Evolutionary conservation across 2,329 filamentous ascomycete species (phyloP).

Genomic region (Colletotrichum tropicicola): DNA sequence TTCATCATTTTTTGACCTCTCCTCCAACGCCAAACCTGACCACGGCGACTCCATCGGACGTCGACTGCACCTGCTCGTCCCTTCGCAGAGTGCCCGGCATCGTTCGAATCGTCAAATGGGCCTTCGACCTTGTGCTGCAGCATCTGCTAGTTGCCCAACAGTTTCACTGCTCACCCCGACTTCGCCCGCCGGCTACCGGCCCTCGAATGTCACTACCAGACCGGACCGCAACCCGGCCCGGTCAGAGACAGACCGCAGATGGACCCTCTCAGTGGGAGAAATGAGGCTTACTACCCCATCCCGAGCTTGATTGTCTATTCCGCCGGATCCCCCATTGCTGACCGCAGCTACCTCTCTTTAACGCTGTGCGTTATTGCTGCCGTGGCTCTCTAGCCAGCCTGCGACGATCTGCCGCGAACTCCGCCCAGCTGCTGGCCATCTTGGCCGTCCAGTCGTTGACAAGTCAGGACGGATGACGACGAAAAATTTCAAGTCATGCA

Average conservation of each 20-base stretch:
- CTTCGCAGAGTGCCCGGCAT: neutral
- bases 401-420: neutral
- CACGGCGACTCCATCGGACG: neutral
- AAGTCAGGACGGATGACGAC: neutral
- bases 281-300: neutral
- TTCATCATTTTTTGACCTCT: neutral
- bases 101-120: neutral
- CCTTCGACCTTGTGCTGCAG: neutral
- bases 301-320: neutral
- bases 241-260: neutral
- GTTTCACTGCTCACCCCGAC: neutral
- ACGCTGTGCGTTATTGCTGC: neutral
- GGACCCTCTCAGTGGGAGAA: neutral
- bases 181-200: neutral
- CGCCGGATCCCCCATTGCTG: neutral
- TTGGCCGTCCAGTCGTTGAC: neutral
- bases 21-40: neutral
- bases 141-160: neutral
- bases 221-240: neutral
- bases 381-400: neutral
- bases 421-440: neutral
- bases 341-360: neutral
- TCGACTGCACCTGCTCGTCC: neutral
- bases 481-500: slow-evolving; percentile 9
- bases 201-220: neutral